Evolutionary conservation across 1,284 basidiomycete species (phyloP), one percentile per base, ranked within the genome.

Genomic region (Apiotrichum gracile): DNA sequence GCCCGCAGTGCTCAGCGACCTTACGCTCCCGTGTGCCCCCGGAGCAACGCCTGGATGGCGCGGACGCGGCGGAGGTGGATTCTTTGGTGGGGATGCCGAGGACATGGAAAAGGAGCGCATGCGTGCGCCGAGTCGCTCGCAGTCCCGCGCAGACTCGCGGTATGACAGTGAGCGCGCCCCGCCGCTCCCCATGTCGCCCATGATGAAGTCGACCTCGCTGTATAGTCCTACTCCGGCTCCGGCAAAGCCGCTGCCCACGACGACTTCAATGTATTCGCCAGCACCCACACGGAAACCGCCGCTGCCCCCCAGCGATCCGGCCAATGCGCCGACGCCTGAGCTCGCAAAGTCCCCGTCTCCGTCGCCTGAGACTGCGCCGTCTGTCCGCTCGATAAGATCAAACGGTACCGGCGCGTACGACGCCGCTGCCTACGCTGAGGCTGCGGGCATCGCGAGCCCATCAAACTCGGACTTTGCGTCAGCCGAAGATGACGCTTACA

Each of bases 51-150:
- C 55, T 3, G 57, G 57, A 19, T 59, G 57, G 57, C 54, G 57
- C 16, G 51, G 54, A 16, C 55, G 52, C 35, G 55, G 59, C 21
- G 55, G 47, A 3, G 55, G 53, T 14, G 59, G 55, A 22, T 49
- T 55, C 33, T 61, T 61, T 29, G 47, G 42, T 19, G 44, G 47
- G 22, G 49, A 51, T n/a, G 53, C 43, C 5, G 41, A 31, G 14
- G 43, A 45, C 7, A 22, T 45, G n/a, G 19, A 27, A 9, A 26
- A 40, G 22, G 24, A 26, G 19, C 43, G 26, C 19, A 12, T 38
- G 1, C 43, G 43, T 14, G 9, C 43, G 4, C 17, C 43, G 21
- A 45, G 43, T 21, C 43, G 43, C n/a, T n/a, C n/a, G 43, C 43
- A 45, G 43, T 29, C 43, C 17, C 41, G 41, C 17, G 21, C 25